Base-by-base conservation (phyloP, 1,139 yeast genomes). In the Taphrina wiesneri region DNA sequence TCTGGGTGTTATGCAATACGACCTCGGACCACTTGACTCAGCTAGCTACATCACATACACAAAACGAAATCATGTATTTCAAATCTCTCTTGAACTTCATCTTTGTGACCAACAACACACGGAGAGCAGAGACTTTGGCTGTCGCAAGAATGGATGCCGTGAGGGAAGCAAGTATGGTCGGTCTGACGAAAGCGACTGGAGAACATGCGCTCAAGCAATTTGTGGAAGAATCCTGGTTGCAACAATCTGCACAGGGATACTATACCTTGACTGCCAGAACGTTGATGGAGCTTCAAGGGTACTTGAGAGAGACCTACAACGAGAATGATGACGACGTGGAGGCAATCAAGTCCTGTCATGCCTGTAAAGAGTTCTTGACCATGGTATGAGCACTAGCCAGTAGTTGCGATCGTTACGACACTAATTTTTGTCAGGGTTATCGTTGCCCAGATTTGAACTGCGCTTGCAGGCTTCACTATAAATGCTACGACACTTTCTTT, bases 1-100 rank as follows among this genome's bases (percentile, higher is more conserved):
- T 62, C 34, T 62, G 65, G 65, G 65, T 54, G 23, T 47, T 62
- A 23, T 56, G 56, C 49, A 62, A 62, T 28, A 53, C 65, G 23
- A 45, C 65, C 3, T 53, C 65, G 11, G 65, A 62, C 30, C 46
- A 41, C n/a, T 26, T 62, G 53, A 54, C 65, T 4, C 60, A 62
- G 26, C 39, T 62, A 11, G 65, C 65, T 6, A 62, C 65, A 17
- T n/a, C 23, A 7, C 65, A 62, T 17, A 19, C 60, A n/a, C 54
- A 56, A 21, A 53, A 21, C 15, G 65, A 62, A 39, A 62, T 62
- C 32, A 46, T 46, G 30, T 62, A 53, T 39, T 62, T 62, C 53
- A 56, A 56, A n/a, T 41, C 36, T 4, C 46, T 62, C 28, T 21
- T 62, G 28, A 51, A 62, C 34, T 56, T 25, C 56, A 62, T 62